These are phyloP conservation scores for Dissophora ornata DNA, from an alignment of 192 early-diverging fungal species.

Conservation along the genomic window DNA sequence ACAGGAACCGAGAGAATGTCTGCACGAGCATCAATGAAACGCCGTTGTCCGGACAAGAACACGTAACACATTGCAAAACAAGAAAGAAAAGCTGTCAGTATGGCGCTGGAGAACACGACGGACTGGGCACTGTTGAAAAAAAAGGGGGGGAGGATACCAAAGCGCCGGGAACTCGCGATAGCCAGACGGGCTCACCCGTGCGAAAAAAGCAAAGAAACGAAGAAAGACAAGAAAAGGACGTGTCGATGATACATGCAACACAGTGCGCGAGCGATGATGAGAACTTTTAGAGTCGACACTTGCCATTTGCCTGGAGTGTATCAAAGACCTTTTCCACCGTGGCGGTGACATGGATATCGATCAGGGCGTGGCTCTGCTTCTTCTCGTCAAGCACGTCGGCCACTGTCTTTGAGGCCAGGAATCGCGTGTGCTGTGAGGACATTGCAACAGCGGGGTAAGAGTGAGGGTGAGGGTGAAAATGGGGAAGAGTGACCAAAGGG, in stretches of 20 bases:
- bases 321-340: conserved; percentile 70
- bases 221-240: too few relatives aligned
- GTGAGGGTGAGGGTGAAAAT: background rate
- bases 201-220: too few relatives aligned
- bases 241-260: too few relatives aligned
- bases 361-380: conserved; percentile 36
- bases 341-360: conserved; percentile 61
- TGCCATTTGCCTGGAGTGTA: conserved; percentile 57
- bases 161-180: too few relatives aligned
- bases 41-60: too few relatives aligned
- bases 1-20: conserved; percentile 69
- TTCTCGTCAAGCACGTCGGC: conserved; percentile 42
- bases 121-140: too few relatives aligned
- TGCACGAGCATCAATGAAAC: background rate
- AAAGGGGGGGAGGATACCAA: too few relatives aligned
- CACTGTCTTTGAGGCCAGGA: conserved; percentile 51
- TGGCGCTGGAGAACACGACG: too few relatives aligned
- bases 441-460: conserved; percentile 9
- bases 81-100: conserved; percentile 14
- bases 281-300: too few relatives aligned
- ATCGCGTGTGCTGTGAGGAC: conserved; percentile 45
- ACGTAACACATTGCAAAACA: conserved; percentile 1
- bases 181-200: too few relatives aligned
- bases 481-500: background rate
- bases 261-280: too few relatives aligned